Evolutionary conservation across 257 asterid genomes (phyloP).

Genomic region (Handroanthus guayacan): DNA sequence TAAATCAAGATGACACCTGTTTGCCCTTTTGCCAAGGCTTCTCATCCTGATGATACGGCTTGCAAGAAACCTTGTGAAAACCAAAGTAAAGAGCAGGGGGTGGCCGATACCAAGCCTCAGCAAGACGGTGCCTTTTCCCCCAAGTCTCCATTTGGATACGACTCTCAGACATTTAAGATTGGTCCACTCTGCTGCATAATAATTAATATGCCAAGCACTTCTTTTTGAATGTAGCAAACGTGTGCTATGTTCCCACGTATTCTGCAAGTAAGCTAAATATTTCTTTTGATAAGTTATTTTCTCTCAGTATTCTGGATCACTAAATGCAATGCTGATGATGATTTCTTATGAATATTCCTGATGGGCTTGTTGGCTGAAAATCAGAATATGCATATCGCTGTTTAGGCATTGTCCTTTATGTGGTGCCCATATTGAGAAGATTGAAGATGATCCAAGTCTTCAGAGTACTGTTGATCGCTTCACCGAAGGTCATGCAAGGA

Average conservation of each 20-base stretch:
- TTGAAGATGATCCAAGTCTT: slow-evolving; percentile 81
- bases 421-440: slow-evolving; percentile 95
- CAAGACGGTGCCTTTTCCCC: slow-evolving; percentile 45
- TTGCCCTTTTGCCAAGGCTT: slow-evolving; percentile 82
- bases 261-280: slow-evolving; percentile 62
- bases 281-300: neutral
- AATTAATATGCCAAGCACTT: slow-evolving; percentile 98
- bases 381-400: slow-evolving; percentile 81
- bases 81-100: slow-evolving; percentile 58
- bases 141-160: slow-evolving; percentile 54
- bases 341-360: slow-evolving; percentile 8
- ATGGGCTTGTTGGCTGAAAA: slow-evolving; percentile 37
- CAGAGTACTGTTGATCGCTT: slow-evolving; percentile 89
- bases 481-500: slow-evolving; percentile 97
- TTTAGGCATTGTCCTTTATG: slow-evolving; percentile 94
- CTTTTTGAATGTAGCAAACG: slow-evolving; percentile 90
- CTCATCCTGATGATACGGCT: slow-evolving; percentile 81
- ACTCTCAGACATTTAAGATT: slow-evolving; percentile 87
- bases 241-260: slow-evolving; percentile 88
- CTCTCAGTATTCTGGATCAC: neutral
- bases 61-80: slow-evolving; percentile 61
- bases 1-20: slow-evolving; percentile 54
- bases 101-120: slow-evolving; percentile 30
- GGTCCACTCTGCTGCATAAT: slow-evolving; percentile 95
- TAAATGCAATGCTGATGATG: neutral